Evolutionary conservation across 192 early-diverging fungal genomes (phyloP).

Genomic region (Haplosporangium gracile): DNA sequence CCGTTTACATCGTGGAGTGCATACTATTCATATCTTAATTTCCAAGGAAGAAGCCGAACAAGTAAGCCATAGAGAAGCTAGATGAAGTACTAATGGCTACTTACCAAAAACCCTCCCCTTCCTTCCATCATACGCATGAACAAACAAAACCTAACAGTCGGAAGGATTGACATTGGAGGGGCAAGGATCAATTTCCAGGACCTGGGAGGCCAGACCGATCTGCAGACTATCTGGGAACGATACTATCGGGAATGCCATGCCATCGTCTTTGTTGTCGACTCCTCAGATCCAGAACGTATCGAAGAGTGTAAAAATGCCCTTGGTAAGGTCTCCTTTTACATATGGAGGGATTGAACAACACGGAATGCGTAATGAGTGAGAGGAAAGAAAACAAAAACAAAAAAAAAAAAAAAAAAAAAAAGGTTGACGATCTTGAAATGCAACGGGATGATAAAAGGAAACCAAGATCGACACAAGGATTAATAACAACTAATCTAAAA

Average conservation of each 20-base stretch:
- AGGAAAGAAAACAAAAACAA: too few species aligned
- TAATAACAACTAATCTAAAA: neutral
- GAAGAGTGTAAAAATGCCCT: constrained; percentile 83
- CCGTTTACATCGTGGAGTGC: too few species aligned
- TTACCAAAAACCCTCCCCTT: neutral
- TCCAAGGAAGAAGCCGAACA: neutral
- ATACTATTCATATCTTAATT: neutral
- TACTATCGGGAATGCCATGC: constrained; percentile 96
- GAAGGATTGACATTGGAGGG: constrained; percentile 79
- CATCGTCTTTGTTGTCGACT: constrained; percentile 94
- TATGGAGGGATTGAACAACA: too few species aligned
- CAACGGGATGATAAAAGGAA: too few species aligned
- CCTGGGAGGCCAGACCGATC: constrained; percentile 90
- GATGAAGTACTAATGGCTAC: neutral
- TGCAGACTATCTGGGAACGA: constrained; percentile 92
- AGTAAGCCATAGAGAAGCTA: neutral
- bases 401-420: too few species aligned
- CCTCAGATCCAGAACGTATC: constrained; percentile 83
- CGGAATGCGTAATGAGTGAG: too few species aligned
- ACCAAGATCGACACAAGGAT: too few species aligned
- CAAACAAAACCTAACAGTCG: constrained; percentile 64
- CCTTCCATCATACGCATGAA: neutral
- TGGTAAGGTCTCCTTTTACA: constrained; percentile 61
- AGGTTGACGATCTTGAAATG: too few species aligned
- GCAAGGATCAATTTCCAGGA: constrained; percentile 93